Conservation (phyloP, 2,329 filamentous ascomycete species). For the Blumeria graminis region DNA sequence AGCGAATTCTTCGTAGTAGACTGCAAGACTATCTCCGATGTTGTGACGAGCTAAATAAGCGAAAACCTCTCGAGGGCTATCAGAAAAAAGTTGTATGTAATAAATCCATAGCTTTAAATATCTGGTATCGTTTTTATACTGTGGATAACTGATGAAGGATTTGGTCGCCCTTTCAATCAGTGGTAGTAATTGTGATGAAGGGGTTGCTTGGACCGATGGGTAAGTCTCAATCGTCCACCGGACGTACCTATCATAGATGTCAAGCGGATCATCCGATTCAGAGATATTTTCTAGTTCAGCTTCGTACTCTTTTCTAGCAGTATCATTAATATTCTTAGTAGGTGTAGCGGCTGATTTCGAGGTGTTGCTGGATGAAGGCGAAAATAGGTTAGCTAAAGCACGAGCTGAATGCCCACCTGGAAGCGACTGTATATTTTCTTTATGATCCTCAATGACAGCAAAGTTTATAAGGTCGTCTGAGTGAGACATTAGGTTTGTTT, state of each 20-base stretch:
- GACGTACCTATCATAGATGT: slow-evolving; percentile 89
- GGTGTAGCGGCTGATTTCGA: slow-evolving; percentile 35
- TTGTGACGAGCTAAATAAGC: slow-evolving; percentile 72
- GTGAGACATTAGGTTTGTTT: slow-evolving; percentile 20
- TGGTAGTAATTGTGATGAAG: slow-evolving; percentile 69
- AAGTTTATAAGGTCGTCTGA: slow-evolving; percentile 42
- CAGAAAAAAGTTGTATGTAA: slow-evolving; percentile 82
- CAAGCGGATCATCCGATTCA: slow-evolving; percentile 85
- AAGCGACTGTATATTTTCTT: slow-evolving; percentile 92
- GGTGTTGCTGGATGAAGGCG: slow-evolving; percentile 35
- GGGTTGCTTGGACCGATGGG: slow-evolving; percentile 75
- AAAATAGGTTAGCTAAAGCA: slow-evolving; percentile 65
- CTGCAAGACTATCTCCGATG: slow-evolving; percentile 64
- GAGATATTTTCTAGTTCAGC: slow-evolving; percentile 51
- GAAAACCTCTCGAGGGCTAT: slow-evolving; percentile 79
- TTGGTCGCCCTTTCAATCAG: slow-evolving; percentile 86
- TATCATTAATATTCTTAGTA: slow-evolving; percentile 55
- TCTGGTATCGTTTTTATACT: slow-evolving; percentile 87
- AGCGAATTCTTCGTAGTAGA: slow-evolving; percentile 95
- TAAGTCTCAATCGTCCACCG: slow-evolving; percentile 93
- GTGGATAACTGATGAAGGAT: slow-evolving; percentile 55
- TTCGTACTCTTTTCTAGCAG: slow-evolving; percentile 64
- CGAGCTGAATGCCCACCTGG: slow-evolving; percentile 73
- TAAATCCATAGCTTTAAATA: slow-evolving; percentile 87
- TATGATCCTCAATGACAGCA: slow-evolving; percentile 83